A percentile compares a stretch with the other conserved stretches of the same genome.
These are phyloP conservation scores for Erigeron philadelphicus DNA, from an alignment of 140 eudicot genomes.

Conservation along the genomic window DNA sequence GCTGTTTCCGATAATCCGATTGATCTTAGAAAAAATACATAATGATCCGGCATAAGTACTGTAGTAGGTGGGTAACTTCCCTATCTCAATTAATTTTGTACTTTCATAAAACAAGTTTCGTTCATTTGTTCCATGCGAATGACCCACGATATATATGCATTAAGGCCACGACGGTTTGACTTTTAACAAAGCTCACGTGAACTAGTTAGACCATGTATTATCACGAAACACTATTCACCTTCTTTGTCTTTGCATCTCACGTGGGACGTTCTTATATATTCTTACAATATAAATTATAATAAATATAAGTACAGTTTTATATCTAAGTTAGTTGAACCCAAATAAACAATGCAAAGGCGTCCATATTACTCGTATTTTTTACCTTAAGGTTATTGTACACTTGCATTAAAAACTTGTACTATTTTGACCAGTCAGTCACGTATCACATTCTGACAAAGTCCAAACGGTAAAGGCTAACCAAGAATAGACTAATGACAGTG, in stretches of 20 bases:
- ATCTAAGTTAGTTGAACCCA: not conserved
- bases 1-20: too few relatives aligned
- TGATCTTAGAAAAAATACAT: not conserved
- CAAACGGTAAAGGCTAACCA: not conserved
- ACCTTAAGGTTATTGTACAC: constrained; percentile 6
- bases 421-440: not conserved
- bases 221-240: constrained; percentile 5
- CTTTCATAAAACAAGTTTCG: not conserved
- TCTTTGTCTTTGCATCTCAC: not conserved
- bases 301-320: too few relatives aligned
- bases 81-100: constrained; percentile 22
- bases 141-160: constrained; percentile 10
- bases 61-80: constrained; percentile 3
- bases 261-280: not conserved
- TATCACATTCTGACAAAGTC: too few relatives aligned
- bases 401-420: not conserved
- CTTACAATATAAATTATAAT: too few relatives aligned
- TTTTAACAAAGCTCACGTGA: constrained; percentile 23
- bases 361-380: not conserved
- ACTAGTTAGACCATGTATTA: constrained; percentile 15
- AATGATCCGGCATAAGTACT: not conserved
- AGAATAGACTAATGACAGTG: not conserved
- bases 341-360: not conserved
- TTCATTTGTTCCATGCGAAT: too few relatives aligned
- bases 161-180: constrained; percentile 21